Evolutionary conservation across 148 eudicot genomes (phyloP), one percentile per base, ranked within the genome.

Genomic region (Amaranthus cruentus): DNA sequence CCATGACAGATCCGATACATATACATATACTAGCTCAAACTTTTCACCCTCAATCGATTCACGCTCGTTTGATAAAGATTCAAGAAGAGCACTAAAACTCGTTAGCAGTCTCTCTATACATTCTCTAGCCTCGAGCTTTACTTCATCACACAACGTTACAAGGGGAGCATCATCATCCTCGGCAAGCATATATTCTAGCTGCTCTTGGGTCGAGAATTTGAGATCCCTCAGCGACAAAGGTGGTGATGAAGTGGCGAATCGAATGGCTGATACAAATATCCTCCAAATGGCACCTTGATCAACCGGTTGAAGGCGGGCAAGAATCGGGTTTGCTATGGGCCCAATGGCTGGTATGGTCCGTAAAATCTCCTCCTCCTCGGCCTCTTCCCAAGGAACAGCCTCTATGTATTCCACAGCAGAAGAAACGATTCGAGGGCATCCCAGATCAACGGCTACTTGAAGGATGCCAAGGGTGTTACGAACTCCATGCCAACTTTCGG

Each of bases 351-450:
- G 96, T 63, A 90, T 84, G 7, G 76, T 78, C 75, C 71, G 83
- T 57, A 94, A 55, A 51, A 94, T 91, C 72, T 91, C 93, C 72
- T 94, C 98, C 81, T 94, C 97, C 71, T 94, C 97, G 0, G 86
- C 72, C 69, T 95, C 98, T 78, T 91, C 97, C 98, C 98, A 95
- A 59, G 94, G 97, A 61, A 90, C 85, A 28, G 97, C 93, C 81
- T 95, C 98, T 85, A 95, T 62, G 79, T 85, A 94, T 69, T 79
- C 88, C 14, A 88, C 96, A 75, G 93, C 88, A 66, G 86, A 70
- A 55, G 96, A 73, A 51, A 87, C 73, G 49, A 91, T 86, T 68
- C 76, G 72, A 46, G 93, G 96, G 87, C 93, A 89, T 44, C 88
- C 89, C 7, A 95, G 89, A 62, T 83, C 84, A 61, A 79, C 74